A percentile compares a stretch with the other conserved stretches of the same genome.
Conservation (phyloP, 2,329 filamentous ascomycete genomes). For the Paecilomyces fulvus region DNA sequence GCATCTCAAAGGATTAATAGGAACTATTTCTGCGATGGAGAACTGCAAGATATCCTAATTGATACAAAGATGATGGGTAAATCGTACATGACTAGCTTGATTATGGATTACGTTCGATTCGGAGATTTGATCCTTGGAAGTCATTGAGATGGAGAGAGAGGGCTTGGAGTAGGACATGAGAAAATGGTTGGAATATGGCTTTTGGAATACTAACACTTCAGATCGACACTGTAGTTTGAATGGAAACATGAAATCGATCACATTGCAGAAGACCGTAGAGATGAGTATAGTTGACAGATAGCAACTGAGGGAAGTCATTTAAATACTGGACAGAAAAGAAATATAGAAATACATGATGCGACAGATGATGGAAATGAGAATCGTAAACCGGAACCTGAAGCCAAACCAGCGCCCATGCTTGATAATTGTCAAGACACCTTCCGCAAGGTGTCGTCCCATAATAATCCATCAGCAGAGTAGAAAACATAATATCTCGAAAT, state of each 20-base stretch:
- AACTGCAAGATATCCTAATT: too few species aligned
- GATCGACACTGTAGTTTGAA: too few species aligned
- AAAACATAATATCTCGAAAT: background rate
- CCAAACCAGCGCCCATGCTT: background rate
- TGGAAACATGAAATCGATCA: background rate
- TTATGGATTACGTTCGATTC: too few species aligned
- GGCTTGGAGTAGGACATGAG: too few species aligned
- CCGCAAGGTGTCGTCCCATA: background rate
- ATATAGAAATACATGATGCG: background rate
- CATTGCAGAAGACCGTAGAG: background rate
- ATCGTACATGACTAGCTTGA: too few species aligned
- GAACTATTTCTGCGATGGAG: too few species aligned
- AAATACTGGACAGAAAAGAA: background rate
- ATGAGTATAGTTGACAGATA: background rate
- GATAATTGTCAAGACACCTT: background rate
- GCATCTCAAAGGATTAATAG: too few species aligned
- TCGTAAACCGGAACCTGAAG: background rate
- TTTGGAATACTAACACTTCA: too few species aligned
- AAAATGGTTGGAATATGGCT: too few species aligned
- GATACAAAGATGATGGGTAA: too few species aligned
- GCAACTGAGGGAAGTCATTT: background rate
- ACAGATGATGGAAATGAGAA: background rate
- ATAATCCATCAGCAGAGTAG: background rate
- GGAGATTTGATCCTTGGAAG: too few species aligned
- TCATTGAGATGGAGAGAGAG: too few species aligned